Base-by-base conservation (phyloP, 306 rosid species). In the Sphenostylis stenocarpa region DNA sequence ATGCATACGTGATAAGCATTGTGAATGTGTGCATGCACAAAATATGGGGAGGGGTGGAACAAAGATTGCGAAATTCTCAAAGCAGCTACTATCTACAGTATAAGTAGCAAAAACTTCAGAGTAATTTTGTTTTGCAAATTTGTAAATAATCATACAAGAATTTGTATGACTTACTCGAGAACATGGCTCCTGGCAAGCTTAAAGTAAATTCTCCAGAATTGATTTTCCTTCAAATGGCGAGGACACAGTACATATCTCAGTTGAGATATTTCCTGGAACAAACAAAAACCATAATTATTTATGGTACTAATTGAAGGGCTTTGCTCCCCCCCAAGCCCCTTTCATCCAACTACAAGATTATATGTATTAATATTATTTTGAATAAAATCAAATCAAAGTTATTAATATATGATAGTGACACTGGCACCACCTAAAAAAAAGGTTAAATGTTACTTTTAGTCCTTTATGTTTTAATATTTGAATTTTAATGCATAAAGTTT, bases 151-250 rank as follows among this genome's bases (percentile, higher is more conserved):
- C 21, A 53, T 53, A 69, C 43, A 72, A n/a, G 1, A 62, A 47
- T 49, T 31, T 57, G 65, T 24, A 68, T 36, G 60, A 90, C 98
- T 88, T 87, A 94, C 98, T 86, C 90, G 5, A 84, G 70, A 64
- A 91, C 90, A 26, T 90, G 84, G 72, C 81, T 87, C 83, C 90
- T 85, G 61, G 94, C 89, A 79, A 94, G 97, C 73, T 67, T 63
- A 80, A 94, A 94, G 84, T 91, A 91, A 78, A 90, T 88, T 77
- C 72, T 87, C 98, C 98, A 94, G 85, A 94, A 91, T 43, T 90
- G 91, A 14, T 75, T 72, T 79, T 94, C 98, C 93, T 90, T 94
- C 91, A 94, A 76, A 83, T 79, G 86, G 72, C 96, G 87, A 3
- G 98, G 98, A 82, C 98, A 94, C n/a, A 91, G 84, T 77, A 63